These are phyloP conservation scores for Saccharomycopsis lassenensis DNA, from an alignment of 805 yeast species.

Conservation along the genomic window DNA sequence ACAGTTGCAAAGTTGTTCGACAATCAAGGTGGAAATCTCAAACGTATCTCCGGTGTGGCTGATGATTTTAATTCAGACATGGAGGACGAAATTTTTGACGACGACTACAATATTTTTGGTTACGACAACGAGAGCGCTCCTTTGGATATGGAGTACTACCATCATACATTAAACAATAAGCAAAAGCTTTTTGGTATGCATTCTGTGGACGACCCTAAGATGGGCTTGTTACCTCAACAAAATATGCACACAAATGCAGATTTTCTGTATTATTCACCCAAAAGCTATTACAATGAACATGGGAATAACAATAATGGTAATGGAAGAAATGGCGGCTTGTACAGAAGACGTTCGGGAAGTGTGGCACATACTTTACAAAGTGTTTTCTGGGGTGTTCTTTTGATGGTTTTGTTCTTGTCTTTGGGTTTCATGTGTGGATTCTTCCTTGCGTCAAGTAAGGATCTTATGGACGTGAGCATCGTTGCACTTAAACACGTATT, in stretches of 20 bases:
- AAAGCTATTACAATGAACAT: conserved; percentile 31
- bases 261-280: conserved; percentile 47
- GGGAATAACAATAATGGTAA: conserved; percentile 16
- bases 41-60: conserved; percentile 63
- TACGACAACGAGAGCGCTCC: conserved; percentile 20
- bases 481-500: conserved; percentile 56
- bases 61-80: conserved; percentile 43
- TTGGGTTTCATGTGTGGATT: conserved; percentile 79
- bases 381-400: conserved; percentile 24
- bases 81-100: conserved; percentile 31
- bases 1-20: conserved; percentile 69
- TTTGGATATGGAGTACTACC: conserved; percentile 15
- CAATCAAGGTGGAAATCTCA: conserved; percentile 57
- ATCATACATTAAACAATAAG: too few species aligned
- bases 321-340: conserved; percentile 2
- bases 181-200: conserved; percentile 10
- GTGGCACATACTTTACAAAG: conserved; percentile 20
- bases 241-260: not conserved
- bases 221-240: too few species aligned
- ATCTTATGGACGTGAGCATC: conserved; percentile 56
- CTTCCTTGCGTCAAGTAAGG: conserved; percentile 76
- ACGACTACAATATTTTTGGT: conserved; percentile 24
- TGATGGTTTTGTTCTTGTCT: conserved; percentile 42
- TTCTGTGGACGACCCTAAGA: conserved; percentile 13
- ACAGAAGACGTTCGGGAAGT: conserved; percentile 2